Conservation (phyloP, 2,329 filamentous ascomycete species). For the Fusarium marasasianum region DNA sequence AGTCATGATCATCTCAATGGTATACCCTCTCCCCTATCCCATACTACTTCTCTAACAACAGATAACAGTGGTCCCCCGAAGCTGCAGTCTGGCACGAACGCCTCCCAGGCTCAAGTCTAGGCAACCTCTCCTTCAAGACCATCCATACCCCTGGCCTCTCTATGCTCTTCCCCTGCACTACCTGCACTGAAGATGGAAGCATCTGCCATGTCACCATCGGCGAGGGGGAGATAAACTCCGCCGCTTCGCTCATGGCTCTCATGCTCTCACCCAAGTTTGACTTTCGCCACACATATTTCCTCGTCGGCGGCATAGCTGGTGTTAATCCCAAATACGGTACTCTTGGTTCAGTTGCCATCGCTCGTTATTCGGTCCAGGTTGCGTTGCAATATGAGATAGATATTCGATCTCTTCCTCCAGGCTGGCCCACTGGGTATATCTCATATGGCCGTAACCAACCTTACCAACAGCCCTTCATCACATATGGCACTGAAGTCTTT, state of each 20-base stretch:
- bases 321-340: conserved; percentile 75
- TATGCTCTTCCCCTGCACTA: conserved; percentile 70
- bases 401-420: conserved; percentile 70
- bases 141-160: conserved; percentile 71
- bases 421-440: conserved; percentile 75
- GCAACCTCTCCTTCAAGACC: conserved; percentile 64
- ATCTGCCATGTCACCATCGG: conserved; percentile 77
- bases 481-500: conserved; percentile 77
- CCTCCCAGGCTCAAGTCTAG: conserved; percentile 56
- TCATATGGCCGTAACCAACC: conserved; percentile 67
- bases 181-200: conserved; percentile 68
- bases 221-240: conserved; percentile 79
- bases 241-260: conserved; percentile 70
- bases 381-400: conserved; percentile 82
- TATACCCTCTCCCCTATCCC: conserved; percentile 44
- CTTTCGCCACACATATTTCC: conserved; percentile 73
- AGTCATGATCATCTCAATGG: conserved; percentile 71
- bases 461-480: conserved; percentile 63
- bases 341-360: conserved; percentile 72
- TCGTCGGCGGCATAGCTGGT: conserved; percentile 78
- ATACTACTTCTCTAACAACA: background rate
- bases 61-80: conserved; percentile 68
- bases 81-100: conserved; percentile 69
- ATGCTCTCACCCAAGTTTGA: conserved; percentile 71
- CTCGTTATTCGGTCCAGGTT: conserved; percentile 76